These are phyloP conservation scores for Colletotrichum chlorophyti DNA, from an alignment of 2,329 filamentous ascomycete genomes.

Conservation along the genomic window DNA sequence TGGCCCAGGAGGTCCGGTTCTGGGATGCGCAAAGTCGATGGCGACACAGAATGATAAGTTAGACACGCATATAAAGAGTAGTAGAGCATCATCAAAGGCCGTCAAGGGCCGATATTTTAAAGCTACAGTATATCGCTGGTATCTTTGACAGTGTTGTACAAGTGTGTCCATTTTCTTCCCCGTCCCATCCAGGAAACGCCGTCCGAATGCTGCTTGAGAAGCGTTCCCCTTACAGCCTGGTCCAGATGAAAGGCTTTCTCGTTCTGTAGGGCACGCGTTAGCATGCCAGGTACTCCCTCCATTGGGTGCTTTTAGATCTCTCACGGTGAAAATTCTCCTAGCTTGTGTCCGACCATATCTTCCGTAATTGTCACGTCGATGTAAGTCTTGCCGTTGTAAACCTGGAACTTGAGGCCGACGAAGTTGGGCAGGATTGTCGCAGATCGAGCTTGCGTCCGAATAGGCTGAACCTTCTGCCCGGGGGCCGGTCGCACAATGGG, in stretches of 20 bases:
- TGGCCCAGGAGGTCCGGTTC: neutral
- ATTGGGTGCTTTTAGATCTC: no score
- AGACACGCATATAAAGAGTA: neutral
- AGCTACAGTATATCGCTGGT: slow-evolving; percentile 23
- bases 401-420: slow-evolving; percentile 86
- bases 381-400: slow-evolving; percentile 92
- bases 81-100: slow-evolving; percentile 3
- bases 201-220: neutral
- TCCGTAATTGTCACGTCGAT: slow-evolving; percentile 84
- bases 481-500: slow-evolving; percentile 68
- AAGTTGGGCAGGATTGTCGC: slow-evolving; percentile 94
- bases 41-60: neutral
- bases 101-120: slow-evolving; percentile 7
- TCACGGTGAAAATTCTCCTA: slow-evolving; percentile 93
- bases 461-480: slow-evolving; percentile 72
- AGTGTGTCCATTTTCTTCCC: slow-evolving; percentile 7
- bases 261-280: no score
- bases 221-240: slow-evolving; percentile 14
- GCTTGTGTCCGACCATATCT: slow-evolving; percentile 95
- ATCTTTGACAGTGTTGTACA: slow-evolving; percentile 27
- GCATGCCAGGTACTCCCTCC: no score
- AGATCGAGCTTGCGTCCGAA: slow-evolving; percentile 85
- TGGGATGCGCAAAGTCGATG: neutral
- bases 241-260: slow-evolving; percentile 64
- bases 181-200: neutral